phyloP scores from a whole-genome alignment of 257 asterid species.

The Plantago elongata region DNA sequence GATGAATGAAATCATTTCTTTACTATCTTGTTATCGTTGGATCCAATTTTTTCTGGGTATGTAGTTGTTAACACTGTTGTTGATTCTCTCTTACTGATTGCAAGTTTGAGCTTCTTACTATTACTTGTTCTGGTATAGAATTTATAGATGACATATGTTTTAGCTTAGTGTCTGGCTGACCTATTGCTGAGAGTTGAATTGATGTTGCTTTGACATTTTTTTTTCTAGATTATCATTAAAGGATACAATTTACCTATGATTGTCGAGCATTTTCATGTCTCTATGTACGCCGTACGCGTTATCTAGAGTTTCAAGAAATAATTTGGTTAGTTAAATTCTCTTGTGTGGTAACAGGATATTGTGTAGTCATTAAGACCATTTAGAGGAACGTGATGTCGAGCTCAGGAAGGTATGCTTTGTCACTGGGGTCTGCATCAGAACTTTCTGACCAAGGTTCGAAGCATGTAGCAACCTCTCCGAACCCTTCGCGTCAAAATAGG shows the following conservation, averaged over 20 bases:
- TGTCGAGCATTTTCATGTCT: background rate
- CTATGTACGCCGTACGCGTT: too few relatives aligned
- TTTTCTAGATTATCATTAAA: background rate
- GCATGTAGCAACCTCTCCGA: slow-evolving; percentile 21
- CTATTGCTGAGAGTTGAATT: background rate
- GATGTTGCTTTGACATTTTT: background rate
- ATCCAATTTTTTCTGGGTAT: background rate
- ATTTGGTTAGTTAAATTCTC: background rate
- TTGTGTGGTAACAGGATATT: slow-evolving; percentile 25
- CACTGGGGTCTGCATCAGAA: slow-evolving; percentile 29
- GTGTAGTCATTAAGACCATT: slow-evolving; percentile 1
- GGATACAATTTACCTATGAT: background rate
- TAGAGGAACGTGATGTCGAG: slow-evolving; percentile 33
- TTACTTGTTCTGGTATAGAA: too few relatives aligned
- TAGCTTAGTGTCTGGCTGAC: background rate
- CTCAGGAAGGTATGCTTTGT: slow-evolving; percentile 24
- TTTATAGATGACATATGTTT: too few relatives aligned
- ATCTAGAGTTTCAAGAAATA: background rate
- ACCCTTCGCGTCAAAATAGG: slow-evolving; percentile 29
- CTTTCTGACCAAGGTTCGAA: slow-evolving; percentile 30
- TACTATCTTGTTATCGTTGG: background rate
- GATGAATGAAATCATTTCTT: background rate
- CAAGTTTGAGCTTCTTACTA: too few relatives aligned
- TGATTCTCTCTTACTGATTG: too few relatives aligned
- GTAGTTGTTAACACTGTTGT: too few relatives aligned